A percentile compares a stretch with the other conserved stretches of the same genome.
Conservation (phyloP, 225 moss, liverwort and hornwort species). For the Rhytidiadelphus loreus region DNA sequence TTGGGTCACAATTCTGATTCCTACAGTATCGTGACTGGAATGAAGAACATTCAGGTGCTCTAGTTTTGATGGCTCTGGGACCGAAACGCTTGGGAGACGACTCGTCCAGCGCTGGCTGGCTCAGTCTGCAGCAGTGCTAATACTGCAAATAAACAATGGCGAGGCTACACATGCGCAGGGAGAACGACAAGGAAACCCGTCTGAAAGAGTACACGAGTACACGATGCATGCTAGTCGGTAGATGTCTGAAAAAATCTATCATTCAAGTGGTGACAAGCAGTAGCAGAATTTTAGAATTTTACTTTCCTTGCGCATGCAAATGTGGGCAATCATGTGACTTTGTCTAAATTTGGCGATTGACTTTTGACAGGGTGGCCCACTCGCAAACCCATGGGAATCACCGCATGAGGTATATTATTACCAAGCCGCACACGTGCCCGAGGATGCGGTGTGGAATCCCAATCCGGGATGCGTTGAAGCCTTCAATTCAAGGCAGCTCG, state of each 20-base stretch:
- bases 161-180: background rate
- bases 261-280: background rate
- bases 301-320: background rate
- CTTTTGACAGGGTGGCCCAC: background rate
- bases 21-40: background rate
- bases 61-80: background rate
- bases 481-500: background rate
- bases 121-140: background rate
- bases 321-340: slow-evolving; percentile 7
- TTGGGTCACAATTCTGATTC: background rate
- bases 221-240: background rate
- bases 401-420: background rate
- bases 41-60: background rate
- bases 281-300: background rate
- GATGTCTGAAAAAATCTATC: background rate
- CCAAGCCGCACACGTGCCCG: background rate
- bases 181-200: background rate
- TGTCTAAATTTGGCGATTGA: background rate
- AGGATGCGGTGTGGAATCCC: background rate
- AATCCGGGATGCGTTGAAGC: background rate
- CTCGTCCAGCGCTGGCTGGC: background rate
- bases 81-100: background rate
- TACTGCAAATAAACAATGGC: background rate
- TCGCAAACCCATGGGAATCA: background rate
- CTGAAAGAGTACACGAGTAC: background rate